Base-by-base conservation (phyloP, 2,329 filamentous ascomycete species). In the Drechslerella coelobrocha region DNA sequence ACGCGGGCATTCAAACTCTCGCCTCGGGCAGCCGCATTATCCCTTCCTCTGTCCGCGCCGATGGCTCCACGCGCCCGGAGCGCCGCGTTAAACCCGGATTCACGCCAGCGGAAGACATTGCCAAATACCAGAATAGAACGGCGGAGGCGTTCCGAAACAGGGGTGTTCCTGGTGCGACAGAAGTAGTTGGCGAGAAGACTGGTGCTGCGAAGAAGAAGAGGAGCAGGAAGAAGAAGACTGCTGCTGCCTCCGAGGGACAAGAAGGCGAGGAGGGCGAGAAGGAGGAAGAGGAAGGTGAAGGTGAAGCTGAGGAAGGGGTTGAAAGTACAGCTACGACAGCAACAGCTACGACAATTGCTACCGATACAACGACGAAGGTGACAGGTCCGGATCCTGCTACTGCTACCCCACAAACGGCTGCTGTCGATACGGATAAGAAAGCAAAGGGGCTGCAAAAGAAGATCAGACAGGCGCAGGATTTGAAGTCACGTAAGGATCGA, bases 21-120 rank as follows among this genome's bases (percentile, higher is more conserved):
- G 88, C 92, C 78, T 85, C 87, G 54, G 95, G 94, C 77, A 86
- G 92, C 77, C 90, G 92, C 47, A 88, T 92, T 75, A 97, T 99
- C 65, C 94, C 94, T 24, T 86, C 92, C 45, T 97, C 93, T 0
- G 82, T 86, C 45, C 89, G 95, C 60, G 81, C 94, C 23, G 94
- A 99, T 78, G 94, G 94, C 65, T 91, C 89, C 54, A 90, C 90
- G n/a, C 87, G 94, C 62, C 95, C 90, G 77, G 93, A 96, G 77
- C 97, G 97, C 78, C 91, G 91, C 77, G 91, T 99, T 72, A 87
- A 91, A 27, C 93, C 94, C 0, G 95, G 94, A 59, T 99, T 97
- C 80, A 88, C 88, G 31, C 95, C 94, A 1, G 91, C 92, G 0
- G 94, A 99, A 81, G 94, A 99, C 79, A 89, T 97, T 73, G 92